Evolutionary conservation across 2,329 filamentous ascomycete genomes (phyloP).

Genomic region (Fusarium sp.): DNA sequence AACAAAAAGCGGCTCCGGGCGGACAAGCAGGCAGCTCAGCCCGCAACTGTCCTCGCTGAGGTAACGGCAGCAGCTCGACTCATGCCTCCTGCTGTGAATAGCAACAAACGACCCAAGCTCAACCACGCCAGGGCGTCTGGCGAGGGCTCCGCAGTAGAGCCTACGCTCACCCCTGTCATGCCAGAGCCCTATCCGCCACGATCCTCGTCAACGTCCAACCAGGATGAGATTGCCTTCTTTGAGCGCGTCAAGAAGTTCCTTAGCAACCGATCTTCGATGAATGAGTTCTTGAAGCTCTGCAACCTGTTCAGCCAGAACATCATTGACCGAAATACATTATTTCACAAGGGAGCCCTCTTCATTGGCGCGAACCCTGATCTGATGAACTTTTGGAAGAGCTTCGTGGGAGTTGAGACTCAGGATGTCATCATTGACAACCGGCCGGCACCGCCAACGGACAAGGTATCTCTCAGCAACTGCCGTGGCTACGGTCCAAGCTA

Average conservation of each 20-base stretch:
- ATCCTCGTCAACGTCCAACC: constrained; percentile 76
- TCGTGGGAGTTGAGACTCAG: constrained; percentile 81
- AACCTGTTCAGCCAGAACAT: constrained; percentile 95
- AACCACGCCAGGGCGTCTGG: constrained; percentile 73
- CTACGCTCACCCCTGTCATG: constrained; percentile 87
- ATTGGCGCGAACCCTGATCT: constrained; percentile 90
- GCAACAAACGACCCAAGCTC: constrained; percentile 78
- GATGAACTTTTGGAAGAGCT: constrained; percentile 88
- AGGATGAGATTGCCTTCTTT: constrained; percentile 93
- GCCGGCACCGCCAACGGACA: constrained; percentile 78
- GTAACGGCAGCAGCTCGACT: constrained; percentile 53
- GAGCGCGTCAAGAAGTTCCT: constrained; percentile 97
- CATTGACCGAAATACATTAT: constrained; percentile 85
- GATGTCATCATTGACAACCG: constrained; percentile 85
- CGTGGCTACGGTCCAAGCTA: constrained; percentile 97
- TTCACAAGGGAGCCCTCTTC: constrained; percentile 85
- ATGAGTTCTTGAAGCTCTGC: constrained; percentile 96
- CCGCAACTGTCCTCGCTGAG: constrained; percentile 58
- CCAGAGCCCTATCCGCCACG: constrained; percentile 88
- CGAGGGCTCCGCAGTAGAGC: constrained; percentile 76
- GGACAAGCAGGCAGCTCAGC: constrained; percentile 65
- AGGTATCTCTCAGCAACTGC: constrained; percentile 95
- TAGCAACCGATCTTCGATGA: constrained; percentile 90
- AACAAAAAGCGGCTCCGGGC: constrained; percentile 85
- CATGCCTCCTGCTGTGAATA: constrained; percentile 49